These are phyloP conservation scores for Stephania yunnanensis DNA, from an alignment of 164 flowering plant genomes.

Conservation along the genomic window DNA sequence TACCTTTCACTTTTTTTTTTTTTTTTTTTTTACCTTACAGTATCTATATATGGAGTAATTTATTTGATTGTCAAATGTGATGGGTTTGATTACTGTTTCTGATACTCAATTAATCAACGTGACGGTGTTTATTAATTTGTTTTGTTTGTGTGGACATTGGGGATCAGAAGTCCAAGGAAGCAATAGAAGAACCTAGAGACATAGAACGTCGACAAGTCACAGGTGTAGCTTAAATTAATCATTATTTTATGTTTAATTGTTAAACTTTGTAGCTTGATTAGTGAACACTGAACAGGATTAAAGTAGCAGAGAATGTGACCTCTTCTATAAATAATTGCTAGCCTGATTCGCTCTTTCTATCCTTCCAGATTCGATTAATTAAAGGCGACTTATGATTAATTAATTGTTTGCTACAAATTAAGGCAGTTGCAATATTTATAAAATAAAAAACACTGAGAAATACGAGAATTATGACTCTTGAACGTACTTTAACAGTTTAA, in stretches of 20 bases:
- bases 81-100: neutral
- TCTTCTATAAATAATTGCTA: neutral
- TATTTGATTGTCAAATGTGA: no score
- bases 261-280: neutral
- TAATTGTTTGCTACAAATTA: no score
- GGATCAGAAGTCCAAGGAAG: neutral
- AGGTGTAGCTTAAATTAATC: no score
- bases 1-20: neutral
- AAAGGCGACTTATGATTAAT: no score
- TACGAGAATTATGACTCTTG: no score
- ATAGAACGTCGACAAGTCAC: neutral
- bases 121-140: neutral
- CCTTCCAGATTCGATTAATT: no score
- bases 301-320: neutral
- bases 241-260: no score
- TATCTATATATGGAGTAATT: no score
- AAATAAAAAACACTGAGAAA: no score
- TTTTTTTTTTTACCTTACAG: no score
- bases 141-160: neutral
- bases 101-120: neutral
- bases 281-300: neutral
- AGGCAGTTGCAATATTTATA: no score
- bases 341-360: neutral
- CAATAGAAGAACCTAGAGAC: neutral
- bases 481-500: no score